Evolutionary conservation across 768 basidiomycete species (phyloP), one percentile per base, ranked within the genome.

Genomic region (Boletus huronensis): DNA sequence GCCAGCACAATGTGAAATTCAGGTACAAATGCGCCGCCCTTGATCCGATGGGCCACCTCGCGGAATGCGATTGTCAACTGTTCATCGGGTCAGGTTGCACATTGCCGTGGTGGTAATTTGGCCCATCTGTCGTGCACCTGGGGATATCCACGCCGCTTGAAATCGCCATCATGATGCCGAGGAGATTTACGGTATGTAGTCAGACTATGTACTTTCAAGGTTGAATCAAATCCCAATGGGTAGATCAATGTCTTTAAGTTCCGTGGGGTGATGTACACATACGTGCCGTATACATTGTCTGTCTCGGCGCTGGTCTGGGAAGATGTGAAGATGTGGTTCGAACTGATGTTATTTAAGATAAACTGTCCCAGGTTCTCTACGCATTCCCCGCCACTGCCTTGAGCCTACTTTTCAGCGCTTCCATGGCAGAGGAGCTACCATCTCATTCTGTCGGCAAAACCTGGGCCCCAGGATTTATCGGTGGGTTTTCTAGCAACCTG

Each of bases 381-480:
- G 21, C 17, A 9, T 8, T 25, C 47, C 10, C 25, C n/a, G 17
- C 4, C 25, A 19, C 11, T 28, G 14, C 38, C 36, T 21, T 16
- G n/a, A 21, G 35, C 26, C 19, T 21, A 19, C 26, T 23, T 29
- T 31, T 31, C 16, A 25, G 31, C 23, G 17, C 31, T 48, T 25
- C 21, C 43, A 51, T 51, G 50, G 28, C 26, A 44, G 23, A 26
- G 11, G 43, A 10, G 0, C 5, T n/a, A 19, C 11, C 3, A 31
- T 11, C 28, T 13, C 17, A 0, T 10, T 34, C 49, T 10, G 4
- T 6, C n/a, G 2, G 17, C 40, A 1, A 10, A 8, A 43, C 41
- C 28, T 48, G 53, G 53, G 53, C 34, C 34, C 54, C 55, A 17
- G 54, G 45, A 17, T 44, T 56, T 7, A 55, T 49, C 16, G 54